phyloP scores from a whole-genome alignment of 1,139 yeast species.

The Kodamaea suecica region DNA sequence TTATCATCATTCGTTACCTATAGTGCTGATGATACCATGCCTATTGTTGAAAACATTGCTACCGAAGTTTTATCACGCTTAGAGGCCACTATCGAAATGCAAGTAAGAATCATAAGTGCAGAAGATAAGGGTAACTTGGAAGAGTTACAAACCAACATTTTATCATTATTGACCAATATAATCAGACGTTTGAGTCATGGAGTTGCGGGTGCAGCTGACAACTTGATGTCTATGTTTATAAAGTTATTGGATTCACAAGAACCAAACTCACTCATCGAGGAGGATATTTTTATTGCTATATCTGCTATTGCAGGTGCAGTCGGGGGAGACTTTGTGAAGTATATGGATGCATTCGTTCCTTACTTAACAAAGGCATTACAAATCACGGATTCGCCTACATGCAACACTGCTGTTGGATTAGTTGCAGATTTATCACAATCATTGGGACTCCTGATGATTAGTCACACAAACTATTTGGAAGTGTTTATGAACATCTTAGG shows the following conservation, averaged over 20 bases:
- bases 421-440: constrained; percentile 98
- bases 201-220: constrained; percentile 70
- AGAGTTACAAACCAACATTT: constrained; percentile 83
- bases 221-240: constrained; percentile 78
- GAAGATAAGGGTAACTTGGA: constrained; percentile 80
- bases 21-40: constrained; percentile 69
- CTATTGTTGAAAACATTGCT: constrained; percentile 68
- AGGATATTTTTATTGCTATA: constrained; percentile 88
- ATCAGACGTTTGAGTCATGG: constrained; percentile 77
- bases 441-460: constrained; percentile 66
- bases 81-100: constrained; percentile 59
- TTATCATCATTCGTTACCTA: constrained; percentile 76
- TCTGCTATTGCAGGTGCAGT: constrained; percentile 85
- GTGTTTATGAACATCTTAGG: constrained; percentile 83
- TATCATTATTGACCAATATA: constrained; percentile 82
- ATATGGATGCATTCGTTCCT: constrained; percentile 81
- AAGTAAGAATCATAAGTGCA: constrained; percentile 49
- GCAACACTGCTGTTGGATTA: constrained; percentile 87
- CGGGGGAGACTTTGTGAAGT: constrained; percentile 65
- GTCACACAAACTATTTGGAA: constrained; percentile 53
- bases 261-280: constrained; percentile 81
- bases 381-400: constrained; percentile 79
- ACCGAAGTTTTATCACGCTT: constrained; percentile 70
- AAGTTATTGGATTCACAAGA: constrained; percentile 60
- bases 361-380: constrained; percentile 72